Evolutionary conservation across 2,329 filamentous ascomycete species (phyloP).

Genomic region (Pseudohalonectria lignicola): DNA sequence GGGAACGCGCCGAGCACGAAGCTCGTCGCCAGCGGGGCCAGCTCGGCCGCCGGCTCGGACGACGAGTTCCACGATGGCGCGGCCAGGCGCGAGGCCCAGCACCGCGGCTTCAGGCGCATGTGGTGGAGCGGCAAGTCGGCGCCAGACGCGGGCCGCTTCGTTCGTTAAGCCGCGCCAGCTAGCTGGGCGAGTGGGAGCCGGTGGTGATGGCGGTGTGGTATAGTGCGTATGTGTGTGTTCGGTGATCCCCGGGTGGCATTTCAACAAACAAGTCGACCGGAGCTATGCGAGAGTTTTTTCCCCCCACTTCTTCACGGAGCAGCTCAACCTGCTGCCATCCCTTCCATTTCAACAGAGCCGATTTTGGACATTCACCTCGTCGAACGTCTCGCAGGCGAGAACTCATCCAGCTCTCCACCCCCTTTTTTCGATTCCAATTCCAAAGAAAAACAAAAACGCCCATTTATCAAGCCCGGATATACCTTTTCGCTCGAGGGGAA

Average conservation of each 20-base stretch:
- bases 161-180: too few species aligned
- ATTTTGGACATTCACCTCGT: too few species aligned
- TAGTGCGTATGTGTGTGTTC: too few species aligned
- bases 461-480: too few species aligned
- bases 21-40: slow-evolving; percentile 21
- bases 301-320: background rate
- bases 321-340: slow-evolving; percentile 1
- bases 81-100: slow-evolving; percentile 42
- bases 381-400: too few species aligned
- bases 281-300: too few species aligned
- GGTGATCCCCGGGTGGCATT: slow-evolving; percentile 10
- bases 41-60: slow-evolving; percentile 23
- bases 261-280: slow-evolving; percentile 19
- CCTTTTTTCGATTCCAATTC: background rate
- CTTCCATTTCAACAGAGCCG: too few species aligned
- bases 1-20: slow-evolving; percentile 41
- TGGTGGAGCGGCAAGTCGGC: slow-evolving; percentile 9
- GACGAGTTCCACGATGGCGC: slow-evolving; percentile 48
- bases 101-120: slow-evolving; percentile 44
- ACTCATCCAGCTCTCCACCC: background rate
- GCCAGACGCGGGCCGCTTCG: too few species aligned
- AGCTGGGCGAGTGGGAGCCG: too few species aligned
- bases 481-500: too few species aligned
- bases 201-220: too few species aligned
- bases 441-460: background rate